These are phyloP conservation scores for Rauvolfia tetraphylla DNA, from an alignment of 257 asterid genomes.

Conservation along the genomic window DNA sequence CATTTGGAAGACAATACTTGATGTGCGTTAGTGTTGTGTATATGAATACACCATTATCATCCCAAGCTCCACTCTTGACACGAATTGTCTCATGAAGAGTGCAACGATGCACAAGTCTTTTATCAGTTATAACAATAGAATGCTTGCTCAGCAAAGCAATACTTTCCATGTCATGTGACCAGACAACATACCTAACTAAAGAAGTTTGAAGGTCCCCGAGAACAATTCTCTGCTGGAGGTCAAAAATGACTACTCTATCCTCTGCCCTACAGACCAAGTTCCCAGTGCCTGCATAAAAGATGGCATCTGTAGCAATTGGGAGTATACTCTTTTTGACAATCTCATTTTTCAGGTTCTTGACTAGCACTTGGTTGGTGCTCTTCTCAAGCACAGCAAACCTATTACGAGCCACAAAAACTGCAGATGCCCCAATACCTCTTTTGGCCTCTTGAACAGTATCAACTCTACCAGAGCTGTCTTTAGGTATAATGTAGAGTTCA, in stretches of 20 bases:
- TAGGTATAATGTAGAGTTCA: conserved; percentile 76
- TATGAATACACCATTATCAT: conserved; percentile 90
- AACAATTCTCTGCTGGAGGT: conserved; percentile 79
- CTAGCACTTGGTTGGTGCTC: conserved; percentile 70
- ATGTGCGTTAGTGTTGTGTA: conserved; percentile 91
- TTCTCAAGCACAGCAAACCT: conserved; percentile 96
- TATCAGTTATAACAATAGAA: conserved; percentile 88
- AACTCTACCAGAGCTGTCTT: conserved; percentile 76
- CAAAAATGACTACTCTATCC: conserved; percentile 88
- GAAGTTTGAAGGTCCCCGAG: conserved; percentile 89
- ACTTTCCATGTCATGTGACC: conserved; percentile 96
- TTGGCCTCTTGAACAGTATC: conserved; percentile 87
- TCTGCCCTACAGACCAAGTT: conserved; percentile 92
- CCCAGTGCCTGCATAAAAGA: conserved; percentile 96
- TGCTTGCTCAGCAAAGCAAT: conserved; percentile 95
- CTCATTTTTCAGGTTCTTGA: conserved; percentile 80
- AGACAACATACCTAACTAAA: conserved; percentile 75
- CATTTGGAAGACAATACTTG: conserved; percentile 96
- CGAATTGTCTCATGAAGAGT: conserved; percentile 99
- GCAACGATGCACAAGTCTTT: conserved; percentile 87
- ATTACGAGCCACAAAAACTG: conserved; percentile 88
- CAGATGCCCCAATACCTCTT: conserved; percentile 86
- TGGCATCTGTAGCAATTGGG: conserved; percentile 83
- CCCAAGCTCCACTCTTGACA: conserved; percentile 99
- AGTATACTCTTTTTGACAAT: conserved; percentile 62